Evolutionary conservation across 1,284 basidiomycete species (phyloP).

Genomic region (Mycena sp.): DNA sequence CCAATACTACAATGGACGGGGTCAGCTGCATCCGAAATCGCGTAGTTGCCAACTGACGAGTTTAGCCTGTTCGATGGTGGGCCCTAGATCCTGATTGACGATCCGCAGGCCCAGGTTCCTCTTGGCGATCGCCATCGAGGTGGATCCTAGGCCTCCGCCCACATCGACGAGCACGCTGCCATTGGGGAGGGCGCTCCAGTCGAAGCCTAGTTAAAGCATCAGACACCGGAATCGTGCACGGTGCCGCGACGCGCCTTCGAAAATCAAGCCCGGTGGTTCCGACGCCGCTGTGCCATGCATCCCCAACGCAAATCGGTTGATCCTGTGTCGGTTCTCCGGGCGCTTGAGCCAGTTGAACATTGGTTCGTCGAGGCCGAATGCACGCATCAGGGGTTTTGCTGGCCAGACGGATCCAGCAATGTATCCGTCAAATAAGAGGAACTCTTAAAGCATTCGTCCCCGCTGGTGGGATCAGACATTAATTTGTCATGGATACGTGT

Average conservation of each 20-base stretch:
- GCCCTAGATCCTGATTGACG: constrained; percentile 35
- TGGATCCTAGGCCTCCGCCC: constrained; percentile 37
- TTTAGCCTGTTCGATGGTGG: constrained; percentile 30
- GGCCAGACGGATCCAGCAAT: not conserved
- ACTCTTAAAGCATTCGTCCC: not conserved
- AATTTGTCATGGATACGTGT: too few species aligned
- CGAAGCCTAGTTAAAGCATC: constrained; percentile 28
- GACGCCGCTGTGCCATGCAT: constrained; percentile 33
- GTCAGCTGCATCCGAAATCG: not conserved
- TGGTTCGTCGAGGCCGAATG: not conserved
- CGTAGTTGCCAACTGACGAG: constrained; percentile 13
- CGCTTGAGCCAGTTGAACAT: constrained; percentile 27
- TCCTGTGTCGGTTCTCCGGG: constrained; percentile 30
- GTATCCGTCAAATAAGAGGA: not conserved
- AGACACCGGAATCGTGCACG: not conserved
- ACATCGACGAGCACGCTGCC: constrained; percentile 37
- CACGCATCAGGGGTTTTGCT: not conserved
- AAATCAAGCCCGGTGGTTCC: constrained; percentile 30
- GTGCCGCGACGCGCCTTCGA: constrained; percentile 24
- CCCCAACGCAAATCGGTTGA: constrained; percentile 33
- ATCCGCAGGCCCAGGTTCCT: constrained; percentile 23
- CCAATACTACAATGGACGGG: constrained; percentile 36
- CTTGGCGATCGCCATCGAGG: constrained; percentile 26
- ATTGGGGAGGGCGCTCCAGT: constrained; percentile 33
- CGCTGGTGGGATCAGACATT: not conserved